Base-by-base conservation (phyloP, 2,329 filamentous ascomycete genomes). In the Pseudogymnoascus sp. region DNA sequence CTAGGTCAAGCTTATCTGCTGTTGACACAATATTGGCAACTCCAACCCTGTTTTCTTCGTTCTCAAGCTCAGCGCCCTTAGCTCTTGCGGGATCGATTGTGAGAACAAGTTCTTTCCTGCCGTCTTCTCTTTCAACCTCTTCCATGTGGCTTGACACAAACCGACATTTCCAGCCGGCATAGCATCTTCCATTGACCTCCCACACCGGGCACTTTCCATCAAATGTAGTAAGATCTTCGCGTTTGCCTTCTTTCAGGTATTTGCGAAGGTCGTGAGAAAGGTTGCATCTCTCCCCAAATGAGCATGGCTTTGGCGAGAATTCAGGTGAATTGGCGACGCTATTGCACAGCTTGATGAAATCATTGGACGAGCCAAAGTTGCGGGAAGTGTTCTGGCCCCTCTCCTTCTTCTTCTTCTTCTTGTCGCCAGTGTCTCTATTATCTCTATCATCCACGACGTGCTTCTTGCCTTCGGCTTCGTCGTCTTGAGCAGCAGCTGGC, bases 101-200 rank as follows among this genome's bases (percentile, higher is more conserved):
- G 58, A 96, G 79, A 2, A 93, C 79, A 60, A 97, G 76, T 75
- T 97, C 93, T 69, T 89, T 91, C 67, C 84, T 83, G 7, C 92
- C 93, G 73, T 96, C 92, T 61, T 87, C 86, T 18, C 80, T 85
- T 66, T 89, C 84, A 25, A 89, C 76, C 75, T 97, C 93, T 65
- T 86, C 81, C 69, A 91, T 94, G 75, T 99, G 94, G 65, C 90
- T 95, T 65, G 83, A 83, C 35, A 90, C 88, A 71, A 97, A 96
- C 21, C 93, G 88, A 73, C 94, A 99, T 73, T 93, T 96, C 92
- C 93, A 99, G 5, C 94, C 94, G 12, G 88, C 84, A 58, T 84
- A 82, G 69, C 94, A 99, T 65, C 80, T 84, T 10, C 92, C 92
- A 66, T 87, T 84, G 13, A 80, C 79, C 67, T 90, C 87, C 74